Percentiles rank a stretch among this genome's conserved stretches.
These are phyloP conservation scores for Phialophora chinensis DNA, from an alignment of 2,329 filamentous ascomycete genomes.

Conservation along the genomic window DNA sequence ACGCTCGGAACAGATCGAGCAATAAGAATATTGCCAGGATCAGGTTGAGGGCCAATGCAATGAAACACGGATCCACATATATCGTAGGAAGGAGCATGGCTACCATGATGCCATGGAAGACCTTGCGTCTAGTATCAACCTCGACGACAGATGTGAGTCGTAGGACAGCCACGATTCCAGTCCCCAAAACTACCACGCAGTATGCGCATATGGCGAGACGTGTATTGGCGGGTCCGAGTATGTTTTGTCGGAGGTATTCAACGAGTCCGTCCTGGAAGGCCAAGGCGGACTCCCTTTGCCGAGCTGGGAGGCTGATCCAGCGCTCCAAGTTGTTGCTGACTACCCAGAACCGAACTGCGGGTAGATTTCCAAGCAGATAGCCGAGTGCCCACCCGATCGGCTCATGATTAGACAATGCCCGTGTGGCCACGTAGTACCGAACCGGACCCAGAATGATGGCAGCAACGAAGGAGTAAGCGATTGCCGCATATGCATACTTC, in stretches of 20 bases:
- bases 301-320: slow-evolving; percentile 54
- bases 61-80: slow-evolving; percentile 84
- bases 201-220: slow-evolving; percentile 78
- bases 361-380: slow-evolving; percentile 83
- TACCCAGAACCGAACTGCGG: slow-evolving; percentile 73
- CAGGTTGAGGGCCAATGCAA: slow-evolving; percentile 77
- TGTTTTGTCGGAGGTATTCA: slow-evolving; percentile 67
- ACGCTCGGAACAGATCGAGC: slow-evolving; percentile 86
- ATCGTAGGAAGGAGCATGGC: slow-evolving; percentile 88
- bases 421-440: slow-evolving; percentile 68
- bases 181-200: slow-evolving; percentile 70
- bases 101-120: slow-evolving; percentile 99
- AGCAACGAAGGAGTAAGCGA: slow-evolving; percentile 73
- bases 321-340: slow-evolving; percentile 70
- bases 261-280: slow-evolving; percentile 55
- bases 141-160: slow-evolving; percentile 77
- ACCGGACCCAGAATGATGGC: slow-evolving; percentile 73
- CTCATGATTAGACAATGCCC: slow-evolving; percentile 74
- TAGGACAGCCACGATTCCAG: slow-evolving; percentile 77
- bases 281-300: background rate
- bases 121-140: slow-evolving; percentile 93
- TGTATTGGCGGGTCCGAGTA: slow-evolving; percentile 77
- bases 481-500: slow-evolving; percentile 83
- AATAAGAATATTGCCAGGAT: slow-evolving; percentile 84
- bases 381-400: slow-evolving; percentile 91